Base-by-base conservation (phyloP, 495 filamentous ascomycete species). In the Cercophora sp. region DNA sequence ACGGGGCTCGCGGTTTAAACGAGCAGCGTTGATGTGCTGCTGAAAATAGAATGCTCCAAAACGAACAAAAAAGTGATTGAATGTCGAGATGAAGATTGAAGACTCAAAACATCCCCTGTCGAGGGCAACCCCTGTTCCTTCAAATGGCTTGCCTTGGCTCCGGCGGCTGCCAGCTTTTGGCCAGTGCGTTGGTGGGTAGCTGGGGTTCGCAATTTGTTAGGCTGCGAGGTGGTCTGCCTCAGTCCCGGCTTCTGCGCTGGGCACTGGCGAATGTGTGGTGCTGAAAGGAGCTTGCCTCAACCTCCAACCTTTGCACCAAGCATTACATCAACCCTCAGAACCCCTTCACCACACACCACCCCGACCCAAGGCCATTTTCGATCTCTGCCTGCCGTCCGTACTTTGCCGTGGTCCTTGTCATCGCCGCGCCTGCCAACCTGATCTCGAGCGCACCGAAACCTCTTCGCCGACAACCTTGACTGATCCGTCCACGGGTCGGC, bases 241-340 rank as follows among this genome's bases (percentile, higher is more conserved):
- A n/a, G n/a, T n/a, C n/a, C 27, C 16, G 44, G 16, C 24, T 27
- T 46, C 8, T 46, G 15, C 32, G 43, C 50, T 50, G 43, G 10
- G 34, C 22, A 9, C n/a, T 22, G 24, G 41, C 51, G 50, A 6
- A 13, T 13, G 29, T 32, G 29, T 32, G 6, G 29, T 6, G 29
- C 13, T 6, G 6, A 13, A 13, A 32, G 29, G 32, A 51, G 51
- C 61, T 57, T 58, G 44, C 54, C 54, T 57, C 32, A 45, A 58
- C 45, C 36, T 43, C 48, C 48, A 42, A 42, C 39, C 19, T 36
- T 18, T 23, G 19, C 19, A 39, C 34, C 41, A 35, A 40, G 40
- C 37, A 51, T 44, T 41, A 49, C 50, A 48, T 48, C 43, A 43
- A 52, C 16, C 51, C 36, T 45, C 52, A 40, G n/a, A 27, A 27